phyloP scores from a whole-genome alignment of 495 filamentous ascomycete species.

The Tuber umbilicatum region DNA sequence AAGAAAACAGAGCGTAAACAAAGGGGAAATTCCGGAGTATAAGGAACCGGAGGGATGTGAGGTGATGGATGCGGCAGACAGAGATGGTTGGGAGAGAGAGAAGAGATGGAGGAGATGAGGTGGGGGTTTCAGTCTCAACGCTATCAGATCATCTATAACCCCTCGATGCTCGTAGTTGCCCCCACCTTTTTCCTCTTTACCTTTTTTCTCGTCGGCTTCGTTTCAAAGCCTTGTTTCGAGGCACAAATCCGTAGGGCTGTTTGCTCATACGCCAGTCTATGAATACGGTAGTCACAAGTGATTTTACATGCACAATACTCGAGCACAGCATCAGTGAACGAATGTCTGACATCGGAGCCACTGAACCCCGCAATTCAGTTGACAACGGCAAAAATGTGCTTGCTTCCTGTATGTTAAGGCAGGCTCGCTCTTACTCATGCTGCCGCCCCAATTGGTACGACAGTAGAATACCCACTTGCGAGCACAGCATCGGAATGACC shows the following conservation, averaged over 20 bases:
- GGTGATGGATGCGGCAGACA: not conserved
- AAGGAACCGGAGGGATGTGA: not conserved
- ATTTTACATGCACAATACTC: not conserved
- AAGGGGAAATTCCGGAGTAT: not conserved
- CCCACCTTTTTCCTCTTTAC: not conserved
- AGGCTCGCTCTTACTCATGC: not conserved
- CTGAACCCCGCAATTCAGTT: not conserved
- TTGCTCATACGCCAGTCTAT: not conserved
- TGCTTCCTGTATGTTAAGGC: not conserved
- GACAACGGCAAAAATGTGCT: not conserved
- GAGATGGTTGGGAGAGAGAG: not conserved
- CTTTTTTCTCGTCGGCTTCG: not conserved
- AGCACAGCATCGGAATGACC: not conserved
- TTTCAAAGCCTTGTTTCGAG: not conserved
- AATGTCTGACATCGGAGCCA: not conserved
- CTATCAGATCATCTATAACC: not conserved
- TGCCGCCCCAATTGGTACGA: not conserved
- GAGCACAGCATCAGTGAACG: not conserved
- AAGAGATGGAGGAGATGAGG: constrained; percentile 1
- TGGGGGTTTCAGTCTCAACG: not conserved
- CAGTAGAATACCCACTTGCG: not conserved
- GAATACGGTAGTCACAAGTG: not conserved
- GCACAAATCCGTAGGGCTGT: not conserved
- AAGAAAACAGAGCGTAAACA: not conserved
- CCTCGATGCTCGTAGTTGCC: not conserved